Evolutionary conservation across 1,284 basidiomycete species (phyloP), one percentile per base, ranked within the genome.

Genomic region (Naganishia albida): DNA sequence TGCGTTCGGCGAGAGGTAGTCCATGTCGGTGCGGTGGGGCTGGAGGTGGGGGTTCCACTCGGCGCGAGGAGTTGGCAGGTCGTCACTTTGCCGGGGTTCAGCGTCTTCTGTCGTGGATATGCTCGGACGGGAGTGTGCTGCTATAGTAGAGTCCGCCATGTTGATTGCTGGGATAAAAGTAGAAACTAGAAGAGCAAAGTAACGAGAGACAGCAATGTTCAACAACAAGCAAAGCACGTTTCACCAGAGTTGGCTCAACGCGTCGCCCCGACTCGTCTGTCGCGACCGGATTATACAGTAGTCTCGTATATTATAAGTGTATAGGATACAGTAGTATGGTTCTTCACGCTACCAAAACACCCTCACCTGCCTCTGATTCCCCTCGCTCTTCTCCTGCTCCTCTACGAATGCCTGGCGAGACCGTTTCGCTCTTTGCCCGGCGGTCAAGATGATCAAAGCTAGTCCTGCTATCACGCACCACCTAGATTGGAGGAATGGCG

Each of bases 291-390:
- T 34, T 34, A 34, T 34, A 34, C 34, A 34, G 34, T 34, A 16
- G 39, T 34, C 4, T 34, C 6, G 34, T 34, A 34, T 30, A 51
- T 51, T 51, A 51, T 51, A 51, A 18, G 15, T 26, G 26, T 26
- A 2, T 12, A 30, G 25, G 49, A 51, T 51, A 30, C 49, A 34
- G 28, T 51, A 26, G 6, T 26, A 10, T 34, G 1, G 8, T 8
- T 30, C 25, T 18, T 30, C n/a, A n/a, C n/a, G n/a, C 54, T 60
- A 64, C 66, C 63, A 62, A 30, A 67, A 50, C 44, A 60, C 53
- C 16, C 66, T 60, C 25, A 60, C 40, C 26, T 55, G 30, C 48
- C 38, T 51, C 52, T 51, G 52, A 42, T 53, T 50, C 57, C 63
- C 54, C n/a, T 64, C 44, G 39, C 55, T 62, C 56, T 62, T 56